A percentile compares a stretch with the other conserved stretches of the same genome.
Evolutionary conservation across 2,329 filamentous ascomycete species (phyloP).

Genomic region (Celoporthe dispersa): DNA sequence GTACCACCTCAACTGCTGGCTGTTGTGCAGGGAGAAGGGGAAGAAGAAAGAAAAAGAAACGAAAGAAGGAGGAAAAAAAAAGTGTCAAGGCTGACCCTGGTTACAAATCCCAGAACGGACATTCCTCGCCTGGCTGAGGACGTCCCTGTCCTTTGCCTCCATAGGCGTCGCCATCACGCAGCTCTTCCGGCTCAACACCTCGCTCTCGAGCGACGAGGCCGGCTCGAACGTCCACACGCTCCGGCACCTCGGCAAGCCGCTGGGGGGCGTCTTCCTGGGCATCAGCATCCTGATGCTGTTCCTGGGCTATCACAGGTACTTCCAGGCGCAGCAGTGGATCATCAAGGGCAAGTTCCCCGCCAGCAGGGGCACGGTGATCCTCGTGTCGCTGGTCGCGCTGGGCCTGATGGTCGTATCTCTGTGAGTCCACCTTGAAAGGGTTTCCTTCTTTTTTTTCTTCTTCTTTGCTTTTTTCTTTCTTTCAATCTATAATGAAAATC

Average conservation of each 20-base stretch:
- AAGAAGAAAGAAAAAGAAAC: too few species aligned
- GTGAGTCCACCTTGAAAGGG: not conserved
- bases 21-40: not conserved
- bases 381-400: conserved; percentile 69
- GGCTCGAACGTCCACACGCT: conserved; percentile 47
- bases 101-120: conserved; percentile 66
- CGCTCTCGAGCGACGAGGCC: conserved; percentile 47
- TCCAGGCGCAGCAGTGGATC: conserved; percentile 79
- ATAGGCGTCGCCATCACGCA: conserved; percentile 86
- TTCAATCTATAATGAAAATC: too few species aligned
- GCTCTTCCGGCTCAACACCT: conserved; percentile 80
- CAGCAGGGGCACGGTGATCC: conserved; percentile 65
- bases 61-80: not conserved
- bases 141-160: conserved; percentile 78
- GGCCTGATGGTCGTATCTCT: conserved; percentile 65
- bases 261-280: conserved; percentile 76
- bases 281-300: conserved; percentile 77
- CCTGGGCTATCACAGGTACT: conserved; percentile 78
- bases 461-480: too few species aligned
- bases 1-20: conserved; percentile 29
- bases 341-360: conserved; percentile 68
- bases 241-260: conserved; percentile 70
- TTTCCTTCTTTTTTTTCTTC: not conserved
- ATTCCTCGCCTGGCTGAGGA: conserved; percentile 84
- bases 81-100: not conserved